Percentiles rank a stretch among this genome's conserved stretches.
Evolutionary conservation across 768 basidiomycete species (phyloP).

Genomic region (Saitozyma sp.): DNA sequence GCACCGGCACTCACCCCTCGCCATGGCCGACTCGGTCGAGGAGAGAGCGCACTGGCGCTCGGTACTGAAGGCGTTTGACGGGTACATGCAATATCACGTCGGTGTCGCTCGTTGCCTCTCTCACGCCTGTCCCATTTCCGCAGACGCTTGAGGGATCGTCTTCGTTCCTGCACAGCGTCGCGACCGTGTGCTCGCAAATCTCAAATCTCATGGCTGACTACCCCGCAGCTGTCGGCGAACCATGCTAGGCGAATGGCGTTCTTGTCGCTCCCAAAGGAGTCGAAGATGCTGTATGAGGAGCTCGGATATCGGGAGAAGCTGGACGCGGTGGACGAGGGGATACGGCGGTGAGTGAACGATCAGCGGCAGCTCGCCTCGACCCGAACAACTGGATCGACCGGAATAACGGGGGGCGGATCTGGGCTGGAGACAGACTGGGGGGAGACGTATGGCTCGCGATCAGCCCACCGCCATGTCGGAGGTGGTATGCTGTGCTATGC

Average conservation of each 20-base stretch:
- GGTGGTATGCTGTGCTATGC: no score
- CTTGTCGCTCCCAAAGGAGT: slow-evolving; percentile 66
- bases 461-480: no score
- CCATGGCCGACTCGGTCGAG: slow-evolving; percentile 51
- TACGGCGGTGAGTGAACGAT: slow-evolving; percentile 56
- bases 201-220: not conserved
- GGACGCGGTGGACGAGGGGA: slow-evolving; percentile 74
- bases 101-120: no score
- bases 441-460: no score
- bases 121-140: no score
- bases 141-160: slow-evolving; percentile 24
- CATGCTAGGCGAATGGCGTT: slow-evolving; percentile 74
- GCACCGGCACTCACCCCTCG: not conserved
- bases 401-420: no score
- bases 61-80: slow-evolving; percentile 71
- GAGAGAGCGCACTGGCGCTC: slow-evolving; percentile 73
- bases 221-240: slow-evolving; percentile 61
- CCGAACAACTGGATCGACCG: no score
- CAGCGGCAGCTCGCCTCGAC: no score
- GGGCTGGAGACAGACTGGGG: no score
- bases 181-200: not conserved
- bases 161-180: not conserved
- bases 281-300: slow-evolving; percentile 66
- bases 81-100: slow-evolving; percentile 75
- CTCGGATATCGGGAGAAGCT: slow-evolving; percentile 79